Evolutionary conservation across 225 moss, liverwort and hornwort genomes (phyloP).

Genomic region (Physcomitrium patens): DNA sequence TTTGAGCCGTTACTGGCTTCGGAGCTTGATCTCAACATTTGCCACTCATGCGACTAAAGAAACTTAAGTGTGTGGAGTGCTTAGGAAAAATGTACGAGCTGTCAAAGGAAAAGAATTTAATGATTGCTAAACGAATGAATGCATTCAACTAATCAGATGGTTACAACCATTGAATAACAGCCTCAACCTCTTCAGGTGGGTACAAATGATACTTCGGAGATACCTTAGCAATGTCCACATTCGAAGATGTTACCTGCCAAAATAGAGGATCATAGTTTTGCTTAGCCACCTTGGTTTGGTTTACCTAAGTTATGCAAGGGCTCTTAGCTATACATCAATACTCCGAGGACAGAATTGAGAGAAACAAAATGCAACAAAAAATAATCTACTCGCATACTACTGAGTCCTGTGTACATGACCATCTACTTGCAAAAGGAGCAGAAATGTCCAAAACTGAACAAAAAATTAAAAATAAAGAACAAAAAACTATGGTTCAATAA

Average conservation of each 20-base stretch:
- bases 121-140: neutral
- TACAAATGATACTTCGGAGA: conserved; percentile 61
- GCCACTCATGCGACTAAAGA: neutral
- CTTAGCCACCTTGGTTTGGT: conserved; percentile 16
- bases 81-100: neutral
- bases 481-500: neutral
- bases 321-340: neutral
- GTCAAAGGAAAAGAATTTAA: neutral
- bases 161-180: conserved; percentile 58
- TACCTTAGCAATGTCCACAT: conserved; percentile 62
- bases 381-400: neutral
- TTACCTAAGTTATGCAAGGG: neutral
- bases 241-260: conserved; percentile 58
- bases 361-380: neutral
- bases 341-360: neutral
- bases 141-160: conserved; percentile 24
- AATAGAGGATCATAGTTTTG: neutral
- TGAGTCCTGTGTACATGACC: no score
- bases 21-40: neutral
- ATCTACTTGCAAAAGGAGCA: neutral
- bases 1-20: neutral
- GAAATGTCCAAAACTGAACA: conserved; percentile 3
- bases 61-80: neutral
- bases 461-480: neutral
- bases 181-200: conserved; percentile 54